A percentile compares a stretch with the other conserved stretches of the same genome.
Conservation (phyloP, 169 alveolate genomes). For the Plasmodium vinckei region DNA sequence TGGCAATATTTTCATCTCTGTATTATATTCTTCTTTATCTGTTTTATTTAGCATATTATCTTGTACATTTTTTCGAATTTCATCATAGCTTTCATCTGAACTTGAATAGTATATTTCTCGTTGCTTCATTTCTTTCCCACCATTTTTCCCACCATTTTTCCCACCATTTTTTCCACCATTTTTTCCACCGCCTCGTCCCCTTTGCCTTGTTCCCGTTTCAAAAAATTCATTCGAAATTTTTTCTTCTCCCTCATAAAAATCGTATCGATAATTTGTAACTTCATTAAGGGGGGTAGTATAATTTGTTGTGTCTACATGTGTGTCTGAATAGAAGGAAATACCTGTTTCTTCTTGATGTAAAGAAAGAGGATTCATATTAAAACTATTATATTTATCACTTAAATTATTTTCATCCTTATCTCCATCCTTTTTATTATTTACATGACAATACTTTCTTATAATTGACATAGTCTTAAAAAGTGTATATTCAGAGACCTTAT, state of each 20-base stretch:
- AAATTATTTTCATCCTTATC: neutral
- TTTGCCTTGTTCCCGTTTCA: neutral
- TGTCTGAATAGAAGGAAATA: too few species aligned
- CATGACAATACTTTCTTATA: conserved; percentile 57
- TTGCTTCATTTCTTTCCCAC: neutral
- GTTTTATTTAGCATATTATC: neutral
- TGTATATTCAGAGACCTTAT: conserved; percentile 89
- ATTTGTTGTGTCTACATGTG: too few species aligned
- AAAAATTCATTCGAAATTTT: neutral
- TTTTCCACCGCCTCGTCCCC: neutral
- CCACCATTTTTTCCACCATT: neutral
- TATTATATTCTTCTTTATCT: neutral
- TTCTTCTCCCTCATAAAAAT: conserved; percentile 9
- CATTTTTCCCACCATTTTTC: neutral
- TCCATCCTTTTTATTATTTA: neutral
- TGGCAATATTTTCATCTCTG: neutral
- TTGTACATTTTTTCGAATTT: neutral
- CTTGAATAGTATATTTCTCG: neutral
- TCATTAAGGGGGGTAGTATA: neutral
- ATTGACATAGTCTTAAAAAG: conserved; percentile 47
- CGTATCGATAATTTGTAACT: conserved; percentile 20
- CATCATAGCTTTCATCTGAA: neutral
- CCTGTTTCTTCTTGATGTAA: too few species aligned
- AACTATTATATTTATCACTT: too few species aligned
- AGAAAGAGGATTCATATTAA: too few species aligned